phyloP scores from a whole-genome alignment of 345 rosid genomes.

The Acer campestre region DNA sequence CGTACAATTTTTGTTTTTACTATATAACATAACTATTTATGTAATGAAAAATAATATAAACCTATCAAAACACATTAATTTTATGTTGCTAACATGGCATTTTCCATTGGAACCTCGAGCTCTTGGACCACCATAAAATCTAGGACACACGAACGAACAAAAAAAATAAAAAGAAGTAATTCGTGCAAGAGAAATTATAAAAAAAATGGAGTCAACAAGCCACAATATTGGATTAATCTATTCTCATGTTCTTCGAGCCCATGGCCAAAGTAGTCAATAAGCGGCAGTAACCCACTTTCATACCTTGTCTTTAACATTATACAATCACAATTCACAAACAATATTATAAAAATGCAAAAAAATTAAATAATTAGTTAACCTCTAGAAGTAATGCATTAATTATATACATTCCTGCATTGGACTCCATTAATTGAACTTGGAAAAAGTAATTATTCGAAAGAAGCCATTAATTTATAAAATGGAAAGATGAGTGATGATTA shows the following conservation, averaged over 20 bases:
- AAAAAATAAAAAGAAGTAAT: neutral
- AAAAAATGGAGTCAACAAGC: constrained; percentile 16
- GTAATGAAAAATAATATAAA: neutral
- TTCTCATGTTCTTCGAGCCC: constrained; percentile 31
- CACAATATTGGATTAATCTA: constrained; percentile 15
- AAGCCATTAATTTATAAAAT: constrained; percentile 1
- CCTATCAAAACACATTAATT: neutral
- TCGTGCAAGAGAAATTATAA: neutral
- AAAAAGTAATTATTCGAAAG: constrained; percentile 33
- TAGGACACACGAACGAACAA: neutral
- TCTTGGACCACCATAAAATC: constrained; percentile 10
- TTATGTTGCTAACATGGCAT: neutral
- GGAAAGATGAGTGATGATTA: constrained; percentile 6
- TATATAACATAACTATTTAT: too few relatives aligned
- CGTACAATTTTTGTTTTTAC: too few relatives aligned
- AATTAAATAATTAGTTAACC: neutral
- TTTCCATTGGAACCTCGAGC: neutral
- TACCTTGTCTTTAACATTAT: constrained; percentile 9
- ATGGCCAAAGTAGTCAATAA: constrained; percentile 19
- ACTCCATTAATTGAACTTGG: constrained; percentile 33
- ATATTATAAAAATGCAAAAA: neutral
- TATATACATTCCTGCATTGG: constrained; percentile 17
- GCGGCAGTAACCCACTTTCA: constrained; percentile 35
- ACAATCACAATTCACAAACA: neutral
- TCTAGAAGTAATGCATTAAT: neutral